Base-by-base conservation (phyloP, 2,329 filamentous ascomycete genomes). In the Fusarium siculi region DNA sequence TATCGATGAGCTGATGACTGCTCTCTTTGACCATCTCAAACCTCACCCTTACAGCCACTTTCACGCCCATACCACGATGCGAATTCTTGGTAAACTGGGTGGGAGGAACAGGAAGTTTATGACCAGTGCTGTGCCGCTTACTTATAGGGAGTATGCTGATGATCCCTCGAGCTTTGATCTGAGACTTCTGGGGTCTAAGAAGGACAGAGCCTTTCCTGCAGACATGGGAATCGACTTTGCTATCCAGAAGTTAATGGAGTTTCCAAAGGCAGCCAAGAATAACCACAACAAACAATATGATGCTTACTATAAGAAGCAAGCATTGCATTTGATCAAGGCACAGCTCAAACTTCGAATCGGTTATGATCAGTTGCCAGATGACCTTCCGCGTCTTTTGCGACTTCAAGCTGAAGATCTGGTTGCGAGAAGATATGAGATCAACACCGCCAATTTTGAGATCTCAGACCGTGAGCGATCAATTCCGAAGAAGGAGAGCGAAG, bases 1-100 rank as follows among this genome's bases (percentile, higher is more conserved):
- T 32, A 98, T 99, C 81, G 96, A 99, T 77, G 96, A 99, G 79
- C 87, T 99, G 49, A 99, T 99, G 96, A 96, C 95, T 52, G 96
- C 96, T 3, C 87, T 99, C 2, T 99, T 97, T 87, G 95, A 98
- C 72, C 97, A 99, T 81, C 87, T 99, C 46, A 93, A 93, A 77
- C 97, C 96, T 12, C 92, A 95, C 71, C 96, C 96, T 0, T 97
- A 99, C 81, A 97, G 93, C 77, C 97, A 99, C 81, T 97, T 98
- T 82, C 96, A 98, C 79, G 94, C 97, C 1, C 96, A 99, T 80
- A 98, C 96, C 0, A 98, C 96, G 0, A 97, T 99, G 92, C 89
- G 96, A 50, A 99, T 99, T 64, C 87, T 99, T 4, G 96, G 96
- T 19, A 99, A 99, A 82, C 89, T 99, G 18, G 96, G 97, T 50